These are phyloP conservation scores for Colletotrichum phormii DNA, from an alignment of 2,329 filamentous ascomycete genomes.

Conservation along the genomic window DNA sequence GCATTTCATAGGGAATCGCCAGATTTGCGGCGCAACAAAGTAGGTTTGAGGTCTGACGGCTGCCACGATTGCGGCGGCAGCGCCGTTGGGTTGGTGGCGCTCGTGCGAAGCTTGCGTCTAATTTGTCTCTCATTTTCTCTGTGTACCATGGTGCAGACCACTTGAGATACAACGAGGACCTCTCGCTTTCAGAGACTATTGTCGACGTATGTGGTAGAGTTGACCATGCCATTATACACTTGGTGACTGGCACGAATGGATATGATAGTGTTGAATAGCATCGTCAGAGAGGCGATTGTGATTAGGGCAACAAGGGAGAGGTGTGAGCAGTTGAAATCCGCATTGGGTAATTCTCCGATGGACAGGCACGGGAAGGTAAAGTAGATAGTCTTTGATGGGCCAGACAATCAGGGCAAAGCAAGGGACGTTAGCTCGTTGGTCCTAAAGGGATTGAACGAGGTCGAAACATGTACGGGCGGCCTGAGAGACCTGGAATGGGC, in stretches of 20 bases:
- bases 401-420: not conserved
- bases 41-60: not conserved
- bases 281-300: not conserved
- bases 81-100: not conserved
- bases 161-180: not conserved
- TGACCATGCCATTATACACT: not conserved
- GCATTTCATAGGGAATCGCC: not conserved
- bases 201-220: not conserved
- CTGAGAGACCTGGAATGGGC: not conserved
- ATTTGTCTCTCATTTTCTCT: not conserved
- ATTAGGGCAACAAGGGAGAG: not conserved
- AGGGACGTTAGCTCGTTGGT: constrained; percentile 1
- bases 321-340: not conserved
- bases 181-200: not conserved
- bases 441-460: not conserved
- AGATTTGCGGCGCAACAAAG: not conserved
- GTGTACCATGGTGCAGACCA: not conserved
- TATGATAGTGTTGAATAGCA: not conserved
- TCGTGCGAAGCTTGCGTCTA: not conserved
- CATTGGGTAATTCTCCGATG: constrained; percentile 11
- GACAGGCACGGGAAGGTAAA: constrained; percentile 2
- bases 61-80: constrained; percentile 8
- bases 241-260: too few relatives aligned
- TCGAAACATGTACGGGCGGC: constrained; percentile 1
- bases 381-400: not conserved